Evolutionary conservation across 1,139 yeast species (phyloP).

Genomic region (Yamadazyma blattariae): DNA sequence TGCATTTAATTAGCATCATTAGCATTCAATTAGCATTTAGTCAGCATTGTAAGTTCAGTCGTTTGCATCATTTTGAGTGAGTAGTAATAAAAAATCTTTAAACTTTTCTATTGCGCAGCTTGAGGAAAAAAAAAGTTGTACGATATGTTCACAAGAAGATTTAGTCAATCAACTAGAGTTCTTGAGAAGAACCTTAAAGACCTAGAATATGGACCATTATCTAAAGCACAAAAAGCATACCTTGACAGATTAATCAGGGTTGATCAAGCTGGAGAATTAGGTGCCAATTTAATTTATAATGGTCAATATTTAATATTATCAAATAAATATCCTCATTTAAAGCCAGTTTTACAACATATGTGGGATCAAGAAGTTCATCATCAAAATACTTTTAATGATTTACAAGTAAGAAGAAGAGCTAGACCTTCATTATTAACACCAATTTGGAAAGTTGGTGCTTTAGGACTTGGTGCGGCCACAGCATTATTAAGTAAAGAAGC

Average conservation of each 20-base stretch:
- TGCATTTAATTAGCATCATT: not conserved
- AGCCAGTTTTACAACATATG: slow-evolving; percentile 83
- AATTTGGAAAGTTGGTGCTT: slow-evolving; percentile 88
- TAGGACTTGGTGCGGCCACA: slow-evolving; percentile 81
- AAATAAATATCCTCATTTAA: slow-evolving; percentile 65
- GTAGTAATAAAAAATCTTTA: too few species aligned
- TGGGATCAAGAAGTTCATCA: slow-evolving; percentile 98
- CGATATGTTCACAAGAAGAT: slow-evolving; percentile 5
- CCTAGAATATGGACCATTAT: slow-evolving; percentile 40
- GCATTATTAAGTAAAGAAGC: slow-evolving; percentile 90
- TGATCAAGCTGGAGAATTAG: slow-evolving; percentile 98
- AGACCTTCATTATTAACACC: slow-evolving; percentile 92
- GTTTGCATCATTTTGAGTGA: too few species aligned
- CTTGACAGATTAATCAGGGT: slow-evolving; percentile 80
- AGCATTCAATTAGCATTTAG: not conserved
- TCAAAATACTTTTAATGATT: slow-evolving; percentile 74
- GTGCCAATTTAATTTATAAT: slow-evolving; percentile 88
- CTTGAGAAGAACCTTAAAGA: slow-evolving; percentile 11
- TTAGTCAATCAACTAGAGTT: slow-evolving; percentile 3
- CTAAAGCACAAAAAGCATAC: slow-evolving; percentile 64
- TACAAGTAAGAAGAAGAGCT: slow-evolving; percentile 76
- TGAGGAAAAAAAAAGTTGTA: slow-evolving; percentile 1
- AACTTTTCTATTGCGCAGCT: too few species aligned
- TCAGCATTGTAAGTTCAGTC: not conserved
- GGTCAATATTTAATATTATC: slow-evolving; percentile 85